Evolutionary conservation across 2,329 filamentous ascomycete species (phyloP).

Genomic region (Purpureocillium takamizusanense): DNA sequence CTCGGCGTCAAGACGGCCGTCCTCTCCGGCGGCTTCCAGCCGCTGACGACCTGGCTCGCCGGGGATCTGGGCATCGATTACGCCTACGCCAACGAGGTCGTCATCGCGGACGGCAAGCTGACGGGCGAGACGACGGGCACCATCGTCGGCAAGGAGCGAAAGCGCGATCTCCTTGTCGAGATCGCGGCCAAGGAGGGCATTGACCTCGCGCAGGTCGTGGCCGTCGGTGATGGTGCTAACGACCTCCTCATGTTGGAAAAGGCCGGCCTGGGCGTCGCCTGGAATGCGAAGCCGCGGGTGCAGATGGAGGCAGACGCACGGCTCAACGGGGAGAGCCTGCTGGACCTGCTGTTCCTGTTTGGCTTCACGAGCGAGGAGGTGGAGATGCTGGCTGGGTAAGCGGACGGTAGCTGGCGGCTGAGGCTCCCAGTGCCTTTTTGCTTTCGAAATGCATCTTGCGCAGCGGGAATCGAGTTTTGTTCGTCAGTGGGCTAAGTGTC

Average conservation of each 20-base stretch:
- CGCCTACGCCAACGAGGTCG: slow-evolving; percentile 78
- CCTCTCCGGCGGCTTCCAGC: slow-evolving; percentile 84
- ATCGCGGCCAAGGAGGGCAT: slow-evolving; percentile 62
- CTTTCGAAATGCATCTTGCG: no score
- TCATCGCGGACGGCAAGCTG: slow-evolving; percentile 50
- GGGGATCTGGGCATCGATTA: slow-evolving; percentile 75
- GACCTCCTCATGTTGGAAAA: slow-evolving; percentile 71
- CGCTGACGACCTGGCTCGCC: slow-evolving; percentile 80
- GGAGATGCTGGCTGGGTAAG: slow-evolving; percentile 11
- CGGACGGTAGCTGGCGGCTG: not conserved
- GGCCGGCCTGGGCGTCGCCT: slow-evolving; percentile 70
- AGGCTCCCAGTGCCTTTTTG: no score
- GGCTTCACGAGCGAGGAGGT: slow-evolving; percentile 59
- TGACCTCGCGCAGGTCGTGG: slow-evolving; percentile 56
- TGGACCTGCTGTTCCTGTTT: slow-evolving; percentile 66
- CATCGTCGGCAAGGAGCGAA: slow-evolving; percentile 70
- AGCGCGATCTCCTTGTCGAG: slow-evolving; percentile 60
- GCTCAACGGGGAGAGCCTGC: slow-evolving; percentile 60
- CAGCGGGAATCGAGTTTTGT: no score
- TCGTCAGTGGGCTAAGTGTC: no score
- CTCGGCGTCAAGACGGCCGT: slow-evolving; percentile 85
- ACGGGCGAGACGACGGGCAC: slow-evolving; percentile 64
- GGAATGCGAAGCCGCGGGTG: slow-evolving; percentile 76
- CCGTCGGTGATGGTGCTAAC: slow-evolving; percentile 75
- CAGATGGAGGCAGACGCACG: slow-evolving; percentile 68